phyloP scores from a whole-genome alignment of 2,329 filamentous ascomycete species.

The Dryadomyces sulphureus region DNA sequence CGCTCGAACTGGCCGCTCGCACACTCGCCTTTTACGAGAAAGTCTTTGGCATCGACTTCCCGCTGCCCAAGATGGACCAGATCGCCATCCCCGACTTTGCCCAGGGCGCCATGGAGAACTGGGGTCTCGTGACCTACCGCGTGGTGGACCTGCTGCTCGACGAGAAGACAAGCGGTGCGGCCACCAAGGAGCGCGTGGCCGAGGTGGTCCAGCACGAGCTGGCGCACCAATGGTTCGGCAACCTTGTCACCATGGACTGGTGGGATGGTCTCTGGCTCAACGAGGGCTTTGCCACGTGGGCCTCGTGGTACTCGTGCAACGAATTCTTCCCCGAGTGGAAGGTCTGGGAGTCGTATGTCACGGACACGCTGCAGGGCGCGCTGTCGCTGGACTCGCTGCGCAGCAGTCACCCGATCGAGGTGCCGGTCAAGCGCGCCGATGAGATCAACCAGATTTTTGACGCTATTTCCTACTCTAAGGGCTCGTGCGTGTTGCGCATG shows the following conservation, averaged over 20 bases:
- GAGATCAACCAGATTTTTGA: slow-evolving; percentile 99
- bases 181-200: slow-evolving; percentile 81
- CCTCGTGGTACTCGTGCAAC: slow-evolving; percentile 78
- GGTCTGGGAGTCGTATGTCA: slow-evolving; percentile 91
- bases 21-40: slow-evolving; percentile 93
- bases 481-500: slow-evolving; percentile 91
- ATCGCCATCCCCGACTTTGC: slow-evolving; percentile 92
- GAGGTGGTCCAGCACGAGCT: slow-evolving; percentile 95
- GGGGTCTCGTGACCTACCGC: slow-evolving; percentile 90
- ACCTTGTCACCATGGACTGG: slow-evolving; percentile 87
- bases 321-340: slow-evolving; percentile 97
- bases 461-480: slow-evolving; percentile 94
- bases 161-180: slow-evolving; percentile 78
- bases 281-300: slow-evolving; percentile 84
- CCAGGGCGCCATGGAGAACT: slow-evolving; percentile 96
- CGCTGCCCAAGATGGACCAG: slow-evolving; percentile 91
- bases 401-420: slow-evolving; percentile 92
- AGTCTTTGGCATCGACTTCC: slow-evolving; percentile 76
- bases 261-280: slow-evolving; percentile 89
- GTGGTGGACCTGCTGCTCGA: slow-evolving; percentile 84
- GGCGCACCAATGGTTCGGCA: slow-evolving; percentile 87
- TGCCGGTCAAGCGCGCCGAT: slow-evolving; percentile 86
- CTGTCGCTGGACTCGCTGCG: slow-evolving; percentile 78
- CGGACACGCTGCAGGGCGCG: slow-evolving; percentile 79
- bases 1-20: slow-evolving; percentile 73